Base-by-base conservation (phyloP, 1,284 basidiomycete genomes). In the Cutaneotrichosporon daszewskae region DNA sequence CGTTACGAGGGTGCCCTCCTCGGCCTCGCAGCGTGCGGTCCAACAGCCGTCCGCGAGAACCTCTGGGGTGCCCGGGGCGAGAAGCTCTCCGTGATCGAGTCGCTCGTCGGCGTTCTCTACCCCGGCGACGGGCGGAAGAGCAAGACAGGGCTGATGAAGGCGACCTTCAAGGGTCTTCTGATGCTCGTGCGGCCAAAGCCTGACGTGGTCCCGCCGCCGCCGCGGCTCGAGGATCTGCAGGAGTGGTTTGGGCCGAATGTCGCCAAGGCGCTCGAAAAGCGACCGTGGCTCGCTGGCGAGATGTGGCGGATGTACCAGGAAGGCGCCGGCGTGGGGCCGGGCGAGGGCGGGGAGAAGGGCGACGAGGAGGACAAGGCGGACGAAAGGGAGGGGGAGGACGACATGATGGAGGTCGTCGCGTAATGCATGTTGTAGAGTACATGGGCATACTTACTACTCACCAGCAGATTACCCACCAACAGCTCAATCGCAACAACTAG, bases 1-100 rank as follows among this genome's bases (percentile, higher is more conserved):
- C 85, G 84, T 12, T 77, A 85, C 43, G 87, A 87, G 67, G 89
- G 90, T 31, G 87, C 89, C 0, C 80, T 94, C 19, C 79, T 87
- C 1, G 89, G 88, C 12, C 75, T 94, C 22, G 76, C 83, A 20
- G 85, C 83, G 8, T 81, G 92, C 4, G 88, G 88, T 0, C 83
- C 84, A 55, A 84, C 86, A 51, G 87, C 86, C 2, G 80, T 92
- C 2, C 70, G 83, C 31, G 82, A 86, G 57, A 85, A 84, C 1
- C 72, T 92, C 3, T 67, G 65, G 59, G 66, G 63, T 8, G 33
- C 46, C 10, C 46, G 52, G 12, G 62, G 60, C 8, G 57, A 60
- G 24, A 48, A 49, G 5, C 43, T 67, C 26, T 32, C 22, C 14
- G 40, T 51, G 37, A 45, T 67, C 27, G 59, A 64, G 48, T 50